Base-by-base conservation (phyloP, 805 yeast species). In the Candida odintsovae region DNA sequence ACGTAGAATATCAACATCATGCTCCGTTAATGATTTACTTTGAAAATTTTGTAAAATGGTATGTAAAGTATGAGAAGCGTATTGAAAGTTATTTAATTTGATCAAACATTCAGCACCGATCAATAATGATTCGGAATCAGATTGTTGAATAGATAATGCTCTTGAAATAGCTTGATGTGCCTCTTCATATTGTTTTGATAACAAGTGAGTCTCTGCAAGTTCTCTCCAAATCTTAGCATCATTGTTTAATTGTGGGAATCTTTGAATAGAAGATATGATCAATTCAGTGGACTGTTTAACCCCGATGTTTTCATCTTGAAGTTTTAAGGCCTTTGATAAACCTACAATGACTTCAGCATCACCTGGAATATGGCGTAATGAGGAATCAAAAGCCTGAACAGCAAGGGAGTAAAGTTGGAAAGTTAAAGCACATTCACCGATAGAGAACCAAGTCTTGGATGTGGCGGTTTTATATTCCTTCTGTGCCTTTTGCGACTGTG, bases 171-270 rank as follows among this genome's bases (percentile, higher is more conserved):
- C 65, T 42, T 67, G 70, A 52, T 77, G 80, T 0, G 84, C 80
- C 49, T 75, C 78, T 38, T 77, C 80, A 40, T 65, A 67, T 47
- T 75, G 68, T 31, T 76, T 74, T 9, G 73, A 52, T 12, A 70
- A 58, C 13, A 75, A 54, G 53, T 79, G 78, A 45, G 80, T 73
- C 48, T 76, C 78, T 0, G 79, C 71, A 43, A 79, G 63, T 54
- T 77, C 83, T 42, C 67, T 70, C 68, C 76, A 73, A 5, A 79
- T 52, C 6, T 54, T 50, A 0, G 72, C 51, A 42, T 71, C 73
- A 41, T 66, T 66, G 26, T 67, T 58, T 20, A 78, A 57, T 1
- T 62, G 61, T 3, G 74, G 72, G 47, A 58, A 68, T 19, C 56
- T 50, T 26, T 52, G 52, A 22, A 59, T 40, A 11, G 63, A 57